Base-by-base conservation (phyloP, 305 asterid genomes). In the Fraxinus platypoda region DNA sequence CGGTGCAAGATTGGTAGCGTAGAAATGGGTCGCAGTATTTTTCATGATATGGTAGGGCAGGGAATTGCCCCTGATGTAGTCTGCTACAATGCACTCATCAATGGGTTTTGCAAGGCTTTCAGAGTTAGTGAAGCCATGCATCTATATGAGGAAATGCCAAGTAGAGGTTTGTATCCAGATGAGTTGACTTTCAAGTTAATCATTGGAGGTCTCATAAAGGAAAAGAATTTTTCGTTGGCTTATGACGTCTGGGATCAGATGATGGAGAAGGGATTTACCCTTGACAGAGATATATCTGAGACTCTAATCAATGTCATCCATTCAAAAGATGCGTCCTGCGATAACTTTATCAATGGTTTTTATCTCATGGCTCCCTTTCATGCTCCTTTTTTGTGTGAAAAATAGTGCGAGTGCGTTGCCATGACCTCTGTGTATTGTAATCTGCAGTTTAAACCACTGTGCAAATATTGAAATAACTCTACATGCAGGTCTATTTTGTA, bases 231-330 rank as follows among this genome's bases (percentile, higher is more conserved):
- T 81, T 80, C 93, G 49, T 80, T 85, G 90, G 99, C 98, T 78
- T 90, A 94, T 90, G 86, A 89, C 52, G 82, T 94, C 66, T 95
- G 99, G 99, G 98, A 93, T 86, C 92, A 88, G 76, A 94, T 95
- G 98, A 93, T 95, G 98, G 97, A 89, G 88, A 92, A 88, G 87
- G 99, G 99, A 49, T 94, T 91, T 87, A 91, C 98, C 8, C 98
- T 94, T 81, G 97, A 95, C 75, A 87, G 89, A 82, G 91, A 92
- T 90, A 85, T 93, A 79, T 93, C 98, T 4, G 90, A 90, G 83
- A 84, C 89, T 81, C 93, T 95, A 74, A 88, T 92, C 34, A 84
- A 85, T 59, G 91, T 93, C 75, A 89, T 90, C 81, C 89, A 84
- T 76, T 79, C 89, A n/a, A 88, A 85, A 80, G 90, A 83, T 49